Evolutionary conservation across 164 flowering plant genomes (phyloP).

Genomic region (Litsea cubeba): DNA sequence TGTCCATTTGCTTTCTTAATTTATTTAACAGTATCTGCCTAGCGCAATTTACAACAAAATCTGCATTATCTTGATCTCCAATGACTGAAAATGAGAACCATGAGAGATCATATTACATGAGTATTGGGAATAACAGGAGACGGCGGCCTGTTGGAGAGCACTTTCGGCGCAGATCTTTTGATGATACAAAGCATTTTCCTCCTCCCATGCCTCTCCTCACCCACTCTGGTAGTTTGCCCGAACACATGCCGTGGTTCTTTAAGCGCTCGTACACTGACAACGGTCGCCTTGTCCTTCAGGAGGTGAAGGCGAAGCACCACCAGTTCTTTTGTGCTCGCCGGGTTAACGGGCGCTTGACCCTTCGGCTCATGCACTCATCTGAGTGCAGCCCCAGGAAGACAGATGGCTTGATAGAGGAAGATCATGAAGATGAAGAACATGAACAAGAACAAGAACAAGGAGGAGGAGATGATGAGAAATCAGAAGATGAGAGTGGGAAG

Average conservation of each 20-base stretch:
- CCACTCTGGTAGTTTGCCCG: conserved; percentile 22
- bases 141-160: background rate
- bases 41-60: no score
- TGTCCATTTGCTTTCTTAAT: no score
- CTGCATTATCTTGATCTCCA: background rate
- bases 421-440: background rate
- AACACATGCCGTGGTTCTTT: conserved; percentile 41
- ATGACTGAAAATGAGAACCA: background rate
- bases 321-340: conserved; percentile 35
- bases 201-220: conserved; percentile 41
- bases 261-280: conserved; percentile 20
- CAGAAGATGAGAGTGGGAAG: background rate
- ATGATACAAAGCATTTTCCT: conserved; percentile 28
- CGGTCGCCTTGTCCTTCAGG: conserved; percentile 35
- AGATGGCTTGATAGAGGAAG: background rate
- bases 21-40: no score
- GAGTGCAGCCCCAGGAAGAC: background rate
- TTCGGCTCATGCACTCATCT: conserved; percentile 21
- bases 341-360: conserved; percentile 31
- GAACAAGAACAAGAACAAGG: background rate
- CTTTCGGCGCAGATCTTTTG: conserved; percentile 2
- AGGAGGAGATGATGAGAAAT: background rate
- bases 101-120: background rate
- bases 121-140: background rate
- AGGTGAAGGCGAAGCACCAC: conserved; percentile 29